Evolutionary conservation across 192 early-diverging fungal species (phyloP).

Genomic region (Linderina pennispora): DNA sequence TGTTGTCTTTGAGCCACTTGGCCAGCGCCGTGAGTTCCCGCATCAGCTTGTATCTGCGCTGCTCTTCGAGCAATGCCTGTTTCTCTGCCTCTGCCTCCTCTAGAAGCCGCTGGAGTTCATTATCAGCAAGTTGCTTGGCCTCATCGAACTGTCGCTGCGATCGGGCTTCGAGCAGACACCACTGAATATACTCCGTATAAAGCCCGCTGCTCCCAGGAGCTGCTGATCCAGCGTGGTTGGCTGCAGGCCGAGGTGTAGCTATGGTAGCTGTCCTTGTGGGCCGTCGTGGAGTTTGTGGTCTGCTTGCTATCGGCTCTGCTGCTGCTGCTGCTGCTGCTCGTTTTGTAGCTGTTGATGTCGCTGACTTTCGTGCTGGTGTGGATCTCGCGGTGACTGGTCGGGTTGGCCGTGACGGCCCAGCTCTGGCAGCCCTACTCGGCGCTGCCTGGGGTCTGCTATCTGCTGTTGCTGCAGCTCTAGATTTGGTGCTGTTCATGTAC

Average conservation of each 20-base stretch:
- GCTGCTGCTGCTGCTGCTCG: neutral
- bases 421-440: neutral
- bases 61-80: constrained; percentile 7
- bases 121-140: constrained; percentile 14
- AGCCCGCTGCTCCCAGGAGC: neutral
- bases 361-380: neutral
- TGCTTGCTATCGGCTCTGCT: neutral
- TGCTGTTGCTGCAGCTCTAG: neutral
- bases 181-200: constrained; percentile 14
- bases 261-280: too few relatives aligned
- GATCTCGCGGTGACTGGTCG: neutral
- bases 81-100: constrained; percentile 13
- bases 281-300: too few relatives aligned
- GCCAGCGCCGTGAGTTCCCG: constrained; percentile 21
- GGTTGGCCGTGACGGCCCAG: neutral
- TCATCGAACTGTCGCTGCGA: constrained; percentile 25
- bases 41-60: constrained; percentile 36
- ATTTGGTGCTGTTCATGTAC: constrained; percentile 19
- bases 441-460: neutral
- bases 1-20: constrained; percentile 20
- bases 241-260: too few relatives aligned
- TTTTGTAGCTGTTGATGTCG: neutral
- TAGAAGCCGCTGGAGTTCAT: constrained; percentile 13
- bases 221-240: neutral
- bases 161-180: constrained; percentile 34